These are phyloP conservation scores for Zasmidium citrigriseum DNA, from an alignment of 2,329 filamentous ascomycete species.

Conservation along the genomic window DNA sequence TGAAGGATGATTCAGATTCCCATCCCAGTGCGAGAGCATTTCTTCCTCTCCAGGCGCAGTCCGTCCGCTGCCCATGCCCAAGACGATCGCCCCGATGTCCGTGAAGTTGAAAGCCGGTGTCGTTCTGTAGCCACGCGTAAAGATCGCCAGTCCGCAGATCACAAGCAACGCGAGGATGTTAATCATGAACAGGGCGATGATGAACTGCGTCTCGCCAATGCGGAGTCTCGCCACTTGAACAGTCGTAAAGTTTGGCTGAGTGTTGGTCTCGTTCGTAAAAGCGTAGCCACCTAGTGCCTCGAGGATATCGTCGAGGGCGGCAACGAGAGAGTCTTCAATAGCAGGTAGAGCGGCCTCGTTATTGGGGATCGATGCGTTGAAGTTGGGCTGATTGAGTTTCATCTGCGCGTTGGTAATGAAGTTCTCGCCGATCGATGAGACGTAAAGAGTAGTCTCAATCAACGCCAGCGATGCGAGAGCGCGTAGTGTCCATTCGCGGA, in stretches of 20 bases:
- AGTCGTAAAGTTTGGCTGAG: no score
- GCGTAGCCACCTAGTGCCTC: background rate
- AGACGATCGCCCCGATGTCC: no score
- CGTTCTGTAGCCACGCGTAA: no score
- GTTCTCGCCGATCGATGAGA: background rate
- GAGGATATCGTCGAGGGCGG: constrained; percentile 11
- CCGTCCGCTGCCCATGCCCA: no score
- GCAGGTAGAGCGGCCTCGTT: background rate
- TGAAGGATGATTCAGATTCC: no score
- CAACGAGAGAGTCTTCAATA: background rate
- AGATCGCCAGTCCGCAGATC: background rate
- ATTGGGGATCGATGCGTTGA: no score
- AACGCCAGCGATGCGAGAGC: background rate
- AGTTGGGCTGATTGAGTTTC: no score
- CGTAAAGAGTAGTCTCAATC: constrained; percentile 2
- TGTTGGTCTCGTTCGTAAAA: background rate
- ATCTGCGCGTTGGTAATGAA: background rate
- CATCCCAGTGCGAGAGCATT: no score
- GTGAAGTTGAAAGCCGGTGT: no score
- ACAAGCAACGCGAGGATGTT: background rate
- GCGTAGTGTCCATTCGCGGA: background rate
- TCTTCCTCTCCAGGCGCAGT: no score
- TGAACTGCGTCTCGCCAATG: background rate
- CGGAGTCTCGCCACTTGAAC: background rate
- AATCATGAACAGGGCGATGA: background rate